These are phyloP conservation scores for Aleurites moluccanus DNA, from an alignment of 441 rosid genomes.

Conservation along the genomic window DNA sequence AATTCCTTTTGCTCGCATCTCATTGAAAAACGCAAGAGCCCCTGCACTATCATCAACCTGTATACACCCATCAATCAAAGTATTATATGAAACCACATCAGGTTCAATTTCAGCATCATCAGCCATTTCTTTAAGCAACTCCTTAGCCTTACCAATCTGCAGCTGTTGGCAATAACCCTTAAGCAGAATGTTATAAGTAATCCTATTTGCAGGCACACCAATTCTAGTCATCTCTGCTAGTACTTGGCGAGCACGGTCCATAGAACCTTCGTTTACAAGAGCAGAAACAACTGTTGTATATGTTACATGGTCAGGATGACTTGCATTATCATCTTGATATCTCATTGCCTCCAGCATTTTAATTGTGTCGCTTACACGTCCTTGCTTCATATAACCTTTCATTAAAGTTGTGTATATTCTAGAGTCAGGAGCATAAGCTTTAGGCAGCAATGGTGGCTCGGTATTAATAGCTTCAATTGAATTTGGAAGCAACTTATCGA, in stretches of 20 bases:
- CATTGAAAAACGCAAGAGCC: conserved; percentile 75
- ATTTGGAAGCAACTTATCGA: conserved; percentile 70
- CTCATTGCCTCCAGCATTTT: conserved; percentile 91
- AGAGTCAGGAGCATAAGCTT: conserved; percentile 60
- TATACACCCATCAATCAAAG: conserved; percentile 84
- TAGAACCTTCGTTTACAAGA: conserved; percentile 68
- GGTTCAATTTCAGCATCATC: conserved; percentile 59
- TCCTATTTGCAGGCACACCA: conserved; percentile 76
- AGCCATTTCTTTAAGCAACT: conserved; percentile 69
- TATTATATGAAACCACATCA: conserved; percentile 89
- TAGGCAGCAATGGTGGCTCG: conserved; percentile 70
- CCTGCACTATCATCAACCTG: conserved; percentile 79
- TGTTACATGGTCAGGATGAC: conserved; percentile 86
- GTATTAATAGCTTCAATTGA: conserved; percentile 32
- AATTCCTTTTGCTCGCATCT: conserved; percentile 80
- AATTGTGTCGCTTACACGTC: conserved; percentile 67
- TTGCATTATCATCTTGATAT: conserved; percentile 54
- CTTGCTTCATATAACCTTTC: conserved; percentile 94
- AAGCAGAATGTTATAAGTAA: conserved; percentile 84
- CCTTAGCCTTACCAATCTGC: conserved; percentile 47
- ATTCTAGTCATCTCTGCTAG: conserved; percentile 80
- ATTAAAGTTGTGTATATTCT: conserved; percentile 84
- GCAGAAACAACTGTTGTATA: conserved; percentile 94
- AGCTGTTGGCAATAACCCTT: conserved; percentile 74
- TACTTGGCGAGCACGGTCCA: conserved; percentile 83